Conservation (phyloP, 192 early-diverging fungal genomes). For the Backusella tarrabulga region DNA sequence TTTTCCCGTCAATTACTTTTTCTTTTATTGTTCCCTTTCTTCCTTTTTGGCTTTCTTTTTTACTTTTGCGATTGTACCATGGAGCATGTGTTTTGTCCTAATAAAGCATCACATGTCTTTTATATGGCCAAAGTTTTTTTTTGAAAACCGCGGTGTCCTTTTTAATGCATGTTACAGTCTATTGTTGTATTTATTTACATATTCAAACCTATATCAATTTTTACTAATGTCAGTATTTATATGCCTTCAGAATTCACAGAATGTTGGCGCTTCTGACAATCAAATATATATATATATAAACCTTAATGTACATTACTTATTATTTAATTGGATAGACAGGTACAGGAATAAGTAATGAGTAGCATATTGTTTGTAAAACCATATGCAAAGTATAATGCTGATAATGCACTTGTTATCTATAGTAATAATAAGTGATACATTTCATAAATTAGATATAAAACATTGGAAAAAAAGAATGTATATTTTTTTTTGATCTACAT, state of each 20-base stretch:
- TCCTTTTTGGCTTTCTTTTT: constrained; percentile 3
- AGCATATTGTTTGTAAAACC: background rate
- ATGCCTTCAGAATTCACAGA: background rate
- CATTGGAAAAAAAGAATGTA: background rate
- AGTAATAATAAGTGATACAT: background rate
- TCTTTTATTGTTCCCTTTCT: constrained; percentile 1
- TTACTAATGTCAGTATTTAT: background rate
- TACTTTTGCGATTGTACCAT: background rate
- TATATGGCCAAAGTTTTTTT: background rate
- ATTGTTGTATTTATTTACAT: background rate
- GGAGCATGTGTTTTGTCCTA: background rate
- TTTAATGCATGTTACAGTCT: background rate
- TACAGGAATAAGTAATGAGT: background rate
- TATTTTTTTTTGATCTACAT: background rate
- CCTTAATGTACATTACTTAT: background rate
- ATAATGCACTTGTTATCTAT: background rate
- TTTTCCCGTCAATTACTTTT: constrained; percentile 15
- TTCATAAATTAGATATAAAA: background rate
- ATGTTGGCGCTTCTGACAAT: background rate
- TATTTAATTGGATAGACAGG: background rate
- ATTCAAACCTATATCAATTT: background rate
- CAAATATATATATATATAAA: background rate
- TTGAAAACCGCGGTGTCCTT: background rate
- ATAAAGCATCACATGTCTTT: background rate
- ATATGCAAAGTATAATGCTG: background rate